A percentile compares a stretch with the other conserved stretches of the same genome.
phyloP scores from a whole-genome alignment of 345 rosid genomes.

The Citrus australasica region DNA sequence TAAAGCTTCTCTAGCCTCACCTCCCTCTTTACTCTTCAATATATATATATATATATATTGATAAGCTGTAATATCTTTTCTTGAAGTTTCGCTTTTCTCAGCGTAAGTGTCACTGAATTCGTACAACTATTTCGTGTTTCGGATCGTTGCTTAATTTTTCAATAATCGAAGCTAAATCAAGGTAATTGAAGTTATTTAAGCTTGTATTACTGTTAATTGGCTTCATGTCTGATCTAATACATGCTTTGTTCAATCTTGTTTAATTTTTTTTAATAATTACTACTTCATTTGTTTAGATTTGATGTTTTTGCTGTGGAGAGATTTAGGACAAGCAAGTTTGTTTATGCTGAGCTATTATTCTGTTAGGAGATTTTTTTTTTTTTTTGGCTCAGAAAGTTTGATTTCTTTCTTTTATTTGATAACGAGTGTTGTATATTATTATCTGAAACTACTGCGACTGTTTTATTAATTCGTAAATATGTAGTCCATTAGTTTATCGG shows the following conservation, averaged over 20 bases:
- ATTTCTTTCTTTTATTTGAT: too few species aligned
- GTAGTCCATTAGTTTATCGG: neutral
- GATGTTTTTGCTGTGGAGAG: too few species aligned
- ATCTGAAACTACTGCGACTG: neutral
- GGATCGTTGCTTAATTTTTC: neutral
- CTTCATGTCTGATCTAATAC: neutral
- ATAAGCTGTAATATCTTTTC: neutral
- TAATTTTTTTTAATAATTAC: neutral
- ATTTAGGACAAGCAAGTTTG: neutral
- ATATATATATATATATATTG: neutral
- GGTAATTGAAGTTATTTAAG: neutral
- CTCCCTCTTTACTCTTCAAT: too few species aligned
- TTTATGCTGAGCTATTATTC: neutral
- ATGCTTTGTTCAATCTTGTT: neutral
- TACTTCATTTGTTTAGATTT: constrained; percentile 1
- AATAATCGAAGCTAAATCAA: neutral
- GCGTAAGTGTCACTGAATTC: neutral
- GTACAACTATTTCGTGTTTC: neutral
- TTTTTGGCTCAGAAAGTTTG: too few species aligned
- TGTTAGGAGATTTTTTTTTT: neutral
- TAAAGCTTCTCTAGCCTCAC: neutral
- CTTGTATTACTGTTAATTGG: neutral
- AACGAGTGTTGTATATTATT: neutral
- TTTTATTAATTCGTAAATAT: neutral
- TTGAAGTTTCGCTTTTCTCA: neutral